Evolutionary conservation across 1,139 yeast species (phyloP).

Genomic region (Saccharomyces hybrid): DNA sequence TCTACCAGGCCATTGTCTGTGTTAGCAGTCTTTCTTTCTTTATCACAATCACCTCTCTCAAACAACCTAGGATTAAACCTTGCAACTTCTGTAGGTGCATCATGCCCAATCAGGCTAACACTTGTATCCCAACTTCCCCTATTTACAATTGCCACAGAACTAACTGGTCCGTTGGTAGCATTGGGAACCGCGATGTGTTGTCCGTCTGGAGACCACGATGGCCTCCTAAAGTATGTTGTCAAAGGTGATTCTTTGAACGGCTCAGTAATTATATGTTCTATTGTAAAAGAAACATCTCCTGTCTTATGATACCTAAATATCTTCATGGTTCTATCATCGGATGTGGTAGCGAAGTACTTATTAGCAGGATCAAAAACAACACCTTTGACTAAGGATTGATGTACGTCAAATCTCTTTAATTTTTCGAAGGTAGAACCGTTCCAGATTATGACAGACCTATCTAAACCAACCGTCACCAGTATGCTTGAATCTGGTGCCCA

Average conservation of each 20-base stretch:
- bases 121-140: conserved; percentile 93
- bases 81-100: conserved; percentile 93
- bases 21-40: not conserved
- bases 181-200: conserved; percentile 94
- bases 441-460: conserved; percentile 89
- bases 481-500: conserved; percentile 96
- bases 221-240: conserved; percentile 83
- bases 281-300: conserved; percentile 69
- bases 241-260: conserved; percentile 88
- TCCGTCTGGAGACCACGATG: conserved; percentile 98
- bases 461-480: conserved; percentile 88
- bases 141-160: conserved; percentile 79
- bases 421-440: conserved; percentile 87
- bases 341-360: conserved; percentile 92
- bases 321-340: conserved; percentile 88
- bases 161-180: conserved; percentile 94
- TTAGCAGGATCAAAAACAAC: conserved; percentile 97
- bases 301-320: conserved; percentile 80
- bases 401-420: conserved; percentile 81
- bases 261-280: conserved; percentile 72
- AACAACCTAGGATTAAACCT: conserved; percentile 74
- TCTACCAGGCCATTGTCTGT: not conserved
- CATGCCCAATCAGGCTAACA: conserved; percentile 86
- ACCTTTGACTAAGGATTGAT: conserved; percentile 93
- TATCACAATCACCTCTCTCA: conserved; percentile 20